A percentile compares a stretch with the other conserved stretches of the same genome.
Conservation (phyloP, 495 filamentous ascomycete species). For the Parathielavia hyrcaniae region DNA sequence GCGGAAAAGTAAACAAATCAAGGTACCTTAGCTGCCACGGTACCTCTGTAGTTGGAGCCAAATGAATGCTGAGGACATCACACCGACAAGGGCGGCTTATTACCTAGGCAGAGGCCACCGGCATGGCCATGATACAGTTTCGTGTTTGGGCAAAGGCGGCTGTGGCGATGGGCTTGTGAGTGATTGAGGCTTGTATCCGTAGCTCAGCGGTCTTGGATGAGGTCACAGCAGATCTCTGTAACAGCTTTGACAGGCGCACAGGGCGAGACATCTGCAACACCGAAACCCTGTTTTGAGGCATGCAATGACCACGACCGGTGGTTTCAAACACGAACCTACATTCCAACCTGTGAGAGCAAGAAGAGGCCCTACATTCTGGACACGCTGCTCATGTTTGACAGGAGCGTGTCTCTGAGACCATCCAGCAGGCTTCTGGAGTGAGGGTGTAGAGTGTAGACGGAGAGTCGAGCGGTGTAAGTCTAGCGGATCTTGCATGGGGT, state of each 20-base stretch:
- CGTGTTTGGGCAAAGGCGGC: conserved; percentile 14
- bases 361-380: background rate
- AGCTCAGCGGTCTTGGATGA: background rate
- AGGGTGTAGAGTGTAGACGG: background rate
- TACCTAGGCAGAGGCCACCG: conserved; percentile 10
- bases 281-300: conserved; percentile 9
- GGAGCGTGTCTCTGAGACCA: background rate
- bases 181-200: background rate
- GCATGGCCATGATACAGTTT: conserved; percentile 14
- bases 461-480: conserved; percentile 7
- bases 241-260: background rate
- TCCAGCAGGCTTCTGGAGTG: background rate
- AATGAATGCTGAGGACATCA: background rate
- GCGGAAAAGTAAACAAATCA: conserved; percentile 19
- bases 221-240: conserved; percentile 1
- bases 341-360: conserved; percentile 2
- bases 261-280: conserved; percentile 6
- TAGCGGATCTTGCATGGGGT: conserved; percentile 11
- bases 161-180: conserved; percentile 4
- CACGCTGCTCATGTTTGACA: background rate
- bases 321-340: conserved; percentile 18
- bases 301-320: conserved; percentile 3
- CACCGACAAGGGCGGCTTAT: background rate
- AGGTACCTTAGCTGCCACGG: too few species aligned
- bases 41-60: too few species aligned